Evolutionary conservation across 306 rosid species (phyloP), one percentile per base, ranked within the genome.

Genomic region (Castanopsis chinensis): DNA sequence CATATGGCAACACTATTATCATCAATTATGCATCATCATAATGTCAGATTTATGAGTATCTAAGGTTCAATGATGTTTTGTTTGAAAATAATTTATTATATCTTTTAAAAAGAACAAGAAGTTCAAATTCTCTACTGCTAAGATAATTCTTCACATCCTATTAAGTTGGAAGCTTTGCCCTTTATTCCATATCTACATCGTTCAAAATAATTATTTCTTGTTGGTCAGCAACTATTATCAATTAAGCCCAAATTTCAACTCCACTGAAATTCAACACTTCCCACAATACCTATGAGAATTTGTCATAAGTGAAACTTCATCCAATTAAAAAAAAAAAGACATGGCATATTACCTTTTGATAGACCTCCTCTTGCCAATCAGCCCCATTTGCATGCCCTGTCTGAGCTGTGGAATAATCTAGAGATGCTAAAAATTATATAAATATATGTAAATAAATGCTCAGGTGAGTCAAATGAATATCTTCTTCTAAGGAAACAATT

Each of bases 291-390:
- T 33, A 7, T 18, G 20, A 33, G 35, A 67, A 33, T 35, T 7
- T 67, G 33, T 65, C 14, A 33, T 59, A 10, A 59, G 30, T 21
- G 65, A 59, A 59, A 23, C 65, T 21, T 25, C 23, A 5, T 32
- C 41, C 41, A 35, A 41, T 13, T 11, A 43, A 43, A 9, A 33
- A 33, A 33, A 0, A 43, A 8, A 30, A 78, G 68, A 67, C 52
- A 11, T 51, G 74, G 57, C 81, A 65, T 28, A 69, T 82, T 86
- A 94, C 99, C 93, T 88, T 92, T 81, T 92, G 97, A 85, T 82
- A 90, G 70, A 83, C 78, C 83, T 91, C 98, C 86, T 92, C 99
- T 84, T 86, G 95, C 97, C 93, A 89, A 82, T 91, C 97, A 72
- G 69, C 87, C 21, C 91, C 94, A 90, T 83, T 91, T 77, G 88